phyloP scores from a whole-genome alignment of 1,139 yeast species.

The Saccharomyces hybrid region DNA sequence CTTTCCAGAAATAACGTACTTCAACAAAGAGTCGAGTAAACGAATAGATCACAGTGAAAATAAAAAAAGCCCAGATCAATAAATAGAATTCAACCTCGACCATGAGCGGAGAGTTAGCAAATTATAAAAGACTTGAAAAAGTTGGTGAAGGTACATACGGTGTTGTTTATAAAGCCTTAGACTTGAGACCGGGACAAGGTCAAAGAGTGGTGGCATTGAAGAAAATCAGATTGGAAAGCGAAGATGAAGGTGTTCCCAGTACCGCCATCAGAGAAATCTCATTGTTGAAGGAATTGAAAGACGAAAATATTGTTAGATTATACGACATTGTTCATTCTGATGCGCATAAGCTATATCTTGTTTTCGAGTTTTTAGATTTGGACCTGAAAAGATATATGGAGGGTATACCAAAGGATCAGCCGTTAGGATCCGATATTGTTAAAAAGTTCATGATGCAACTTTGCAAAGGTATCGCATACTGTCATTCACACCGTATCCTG shows the following conservation, averaged over 20 bases:
- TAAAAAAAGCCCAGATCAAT: neutral
- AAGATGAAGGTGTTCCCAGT: conserved; percentile 97
- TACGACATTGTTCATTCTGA: conserved; percentile 97
- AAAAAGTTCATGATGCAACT: conserved; percentile 90
- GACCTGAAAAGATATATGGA: conserved; percentile 98
- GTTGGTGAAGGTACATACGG: conserved; percentile 99
- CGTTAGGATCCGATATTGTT: conserved; percentile 83
- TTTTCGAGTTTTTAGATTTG: conserved; percentile 86
- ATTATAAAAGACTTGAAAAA: conserved; percentile 88
- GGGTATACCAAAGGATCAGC: conserved; percentile 83
- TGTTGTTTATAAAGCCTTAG: conserved; percentile 93
- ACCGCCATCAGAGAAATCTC: conserved; percentile 97
- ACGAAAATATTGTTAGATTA: conserved; percentile 83
- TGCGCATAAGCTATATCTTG: conserved; percentile 85
- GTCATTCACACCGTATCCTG: conserved; percentile 89
- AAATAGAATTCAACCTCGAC: neutral
- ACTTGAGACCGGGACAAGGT: conserved; percentile 58
- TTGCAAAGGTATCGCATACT: conserved; percentile 85
- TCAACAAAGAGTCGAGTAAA: neutral
- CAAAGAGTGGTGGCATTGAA: conserved; percentile 90
- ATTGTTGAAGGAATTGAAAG: conserved; percentile 81
- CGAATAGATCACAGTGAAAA: neutral
- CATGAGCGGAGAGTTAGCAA: conserved; percentile 75
- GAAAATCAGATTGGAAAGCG: conserved; percentile 90
- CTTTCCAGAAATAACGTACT: neutral